Evolutionary conservation across 768 basidiomycete species (phyloP), one percentile per base, ranked within the genome.

Genomic region (Auriscalpium vulgare): DNA sequence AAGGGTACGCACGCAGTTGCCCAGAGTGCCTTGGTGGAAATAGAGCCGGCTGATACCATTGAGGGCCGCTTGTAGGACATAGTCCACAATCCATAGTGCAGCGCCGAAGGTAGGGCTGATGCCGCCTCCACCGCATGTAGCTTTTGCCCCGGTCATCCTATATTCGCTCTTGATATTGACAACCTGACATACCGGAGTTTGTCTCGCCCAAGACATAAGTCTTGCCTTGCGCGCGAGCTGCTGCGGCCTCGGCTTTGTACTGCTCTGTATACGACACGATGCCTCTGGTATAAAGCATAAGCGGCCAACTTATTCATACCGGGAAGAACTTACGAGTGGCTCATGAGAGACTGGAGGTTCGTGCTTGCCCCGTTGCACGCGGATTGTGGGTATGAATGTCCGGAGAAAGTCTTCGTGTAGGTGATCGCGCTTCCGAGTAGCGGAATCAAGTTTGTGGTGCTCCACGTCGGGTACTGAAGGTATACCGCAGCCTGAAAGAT

Each of bases 11-110:
- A 71, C 71, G 58, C 73, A 73, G 59, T 73, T 69, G 19, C 69
- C 68, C 51, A 74, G 72, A 5, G 70, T 75, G 8, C 73, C 73
- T 57, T 75, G 72, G 55, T 75, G 73, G 62, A 74, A 75, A 59
- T 74, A 74, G 21, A 72, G 62, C 35, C 73, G 60, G 37, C 72
- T 70, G 8, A 68, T 64, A 9, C 72, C 72, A 47, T 68, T 68
- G 44, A 72, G 54, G 14, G 70, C 71, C 51, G 67, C 71, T 47
- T 74, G 72, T 9, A 75, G 63, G 23, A 71, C 69, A 50, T 74
- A 75, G 59, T 75, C 72, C 14, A 74, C 65, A 47, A 75, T 70
- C 73, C 73, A 75, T 7, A 75, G 63, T 11, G 67, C 72, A 0
- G 73, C 72, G 8, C 72, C 73, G 52, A 71, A 73, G 1, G 72